A percentile compares a stretch with the other conserved stretches of the same genome.
Conservation (phyloP, 495 filamentous ascomycete genomes). For the Podospora pseudoanserina region DNA sequence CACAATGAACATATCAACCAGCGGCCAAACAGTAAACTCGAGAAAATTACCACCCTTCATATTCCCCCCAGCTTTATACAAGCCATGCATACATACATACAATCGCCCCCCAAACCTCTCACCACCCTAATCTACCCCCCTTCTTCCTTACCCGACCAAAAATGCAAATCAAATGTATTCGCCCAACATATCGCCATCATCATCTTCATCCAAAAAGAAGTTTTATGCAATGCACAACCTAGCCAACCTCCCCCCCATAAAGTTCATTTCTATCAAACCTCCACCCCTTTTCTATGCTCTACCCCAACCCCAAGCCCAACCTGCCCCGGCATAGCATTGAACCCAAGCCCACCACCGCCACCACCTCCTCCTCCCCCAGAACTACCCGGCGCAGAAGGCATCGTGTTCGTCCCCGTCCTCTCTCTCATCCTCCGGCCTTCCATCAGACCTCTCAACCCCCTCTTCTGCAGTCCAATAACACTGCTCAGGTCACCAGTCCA, state of each 20-base stretch:
- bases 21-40: not conserved
- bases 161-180: not conserved
- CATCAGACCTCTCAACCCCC: conserved; percentile 89
- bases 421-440: conserved; percentile 87
- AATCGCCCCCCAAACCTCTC: not conserved
- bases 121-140: not conserved
- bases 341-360: not conserved
- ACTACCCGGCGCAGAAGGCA: not conserved
- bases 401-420: conserved; percentile 37
- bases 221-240: not conserved
- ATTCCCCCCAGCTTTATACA: not conserved
- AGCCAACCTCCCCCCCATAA: not conserved
- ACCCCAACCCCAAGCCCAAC: conserved; percentile 26
- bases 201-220: not conserved
- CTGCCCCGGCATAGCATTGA: conserved; percentile 12
- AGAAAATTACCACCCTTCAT: not conserved
- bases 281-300: conserved; percentile 15
- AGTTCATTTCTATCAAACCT: not conserved
- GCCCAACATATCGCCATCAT: not conserved
- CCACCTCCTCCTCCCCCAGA: not conserved
- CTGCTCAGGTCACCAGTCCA: conserved; percentile 85
- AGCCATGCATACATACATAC: not conserved
- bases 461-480: conserved; percentile 94
- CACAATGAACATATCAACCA: not conserved
- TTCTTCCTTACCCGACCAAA: not conserved